Evolutionary conservation across 345 rosid species (phyloP), one percentile per base, ranked within the genome.

Genomic region (Capsella bursapastoris): DNA sequence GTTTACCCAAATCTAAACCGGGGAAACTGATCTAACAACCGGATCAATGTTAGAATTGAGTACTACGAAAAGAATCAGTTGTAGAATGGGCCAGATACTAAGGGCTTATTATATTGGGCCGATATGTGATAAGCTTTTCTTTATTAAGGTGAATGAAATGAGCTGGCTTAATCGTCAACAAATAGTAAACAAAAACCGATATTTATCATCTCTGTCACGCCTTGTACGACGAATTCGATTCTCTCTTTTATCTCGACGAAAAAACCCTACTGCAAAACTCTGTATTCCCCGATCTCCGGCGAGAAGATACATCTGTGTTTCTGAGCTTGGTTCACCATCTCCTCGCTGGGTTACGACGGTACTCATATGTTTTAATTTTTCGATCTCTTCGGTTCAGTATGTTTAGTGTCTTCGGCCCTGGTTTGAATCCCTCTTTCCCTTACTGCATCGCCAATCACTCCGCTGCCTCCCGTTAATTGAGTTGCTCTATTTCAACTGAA

Each of bases 401-500:
- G 57, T 90, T 90, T 52, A 92, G 97, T 72, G 96, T 79, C 51
- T 80, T 95, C 43, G 99, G 97, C 15, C 97, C 99, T 52, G 96
- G 88, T 51, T 84, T 92, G 91, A 95, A 92, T 90, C 97, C 97
- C 1, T 87, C 86, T 79, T 77, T 85, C 76, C 99, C 99, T 4
- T 90, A 83, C 76, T 95, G 99, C 88, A 50, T 95, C 18, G 97
- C 96, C 76, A 82, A 95, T 90, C 89, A 95, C 86, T 84, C 79
- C 9, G 3, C 57, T 49, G 75, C 83, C 66, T 85, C 88, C 77
- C 89, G 90, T 71, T 86, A 86, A 85, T 57, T 83, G 2, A 34
- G 65, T 69, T 45, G 3, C 65, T 15, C 11, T 7, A 12, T 27
- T 61, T 65, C 68, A 45, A 45, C 34, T 67, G 14, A 35, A 55